Evolutionary conservation across 1,284 basidiomycete genomes (phyloP).

Genomic region (Cerrena zonata): DNA sequence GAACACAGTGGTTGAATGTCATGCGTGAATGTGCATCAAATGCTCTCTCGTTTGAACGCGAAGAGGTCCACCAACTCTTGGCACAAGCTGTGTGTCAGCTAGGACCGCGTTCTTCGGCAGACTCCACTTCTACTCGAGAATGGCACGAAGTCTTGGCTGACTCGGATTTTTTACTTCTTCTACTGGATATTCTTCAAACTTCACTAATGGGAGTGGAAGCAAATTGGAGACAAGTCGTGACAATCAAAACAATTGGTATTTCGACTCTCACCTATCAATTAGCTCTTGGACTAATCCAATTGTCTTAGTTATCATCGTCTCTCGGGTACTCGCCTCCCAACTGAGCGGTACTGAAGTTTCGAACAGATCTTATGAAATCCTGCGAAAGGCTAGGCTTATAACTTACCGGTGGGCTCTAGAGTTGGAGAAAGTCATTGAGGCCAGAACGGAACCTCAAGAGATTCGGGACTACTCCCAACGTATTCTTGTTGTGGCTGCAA

Average conservation of each 20-base stretch:
- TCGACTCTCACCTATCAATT: too few species aligned
- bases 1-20: slow-evolving; percentile 47
- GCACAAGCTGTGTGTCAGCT: slow-evolving; percentile 39
- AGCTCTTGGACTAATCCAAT: too few species aligned
- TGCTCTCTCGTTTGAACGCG: slow-evolving; percentile 30
- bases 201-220: neutral
- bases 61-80: slow-evolving; percentile 36
- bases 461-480: neutral
- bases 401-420: neutral
- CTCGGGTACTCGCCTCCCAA: neutral
- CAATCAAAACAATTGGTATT: neutral
- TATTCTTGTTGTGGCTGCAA: neutral
- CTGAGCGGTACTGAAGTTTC: neutral
- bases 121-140: neutral
- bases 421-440: neutral
- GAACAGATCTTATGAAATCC: neutral
- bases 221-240: neutral
- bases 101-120: slow-evolving; percentile 27
- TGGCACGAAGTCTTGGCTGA: neutral
- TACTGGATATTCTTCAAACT: neutral
- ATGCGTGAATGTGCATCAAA: slow-evolving; percentile 34
- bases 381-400: neutral
- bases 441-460: neutral
- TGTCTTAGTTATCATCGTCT: neutral
- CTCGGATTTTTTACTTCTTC: neutral